Conservation (phyloP, 1,284 basidiomycete species). For the Pascua sp. region DNA sequence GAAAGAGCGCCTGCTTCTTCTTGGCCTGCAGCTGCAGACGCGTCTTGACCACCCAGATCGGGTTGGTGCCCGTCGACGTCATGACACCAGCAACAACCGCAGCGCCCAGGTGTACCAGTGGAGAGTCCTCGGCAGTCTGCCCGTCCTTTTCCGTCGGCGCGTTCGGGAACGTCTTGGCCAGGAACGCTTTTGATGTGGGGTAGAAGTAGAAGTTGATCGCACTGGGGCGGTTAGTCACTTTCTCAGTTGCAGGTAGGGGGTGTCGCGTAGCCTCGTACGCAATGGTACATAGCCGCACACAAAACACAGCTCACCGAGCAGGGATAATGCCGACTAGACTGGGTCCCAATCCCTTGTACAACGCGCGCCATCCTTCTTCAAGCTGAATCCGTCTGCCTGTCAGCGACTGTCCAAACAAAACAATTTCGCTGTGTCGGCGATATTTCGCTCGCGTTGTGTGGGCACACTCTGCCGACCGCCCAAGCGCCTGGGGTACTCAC, state of each 20-base stretch:
- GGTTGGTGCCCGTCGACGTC: conserved; percentile 93
- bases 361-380: conserved; percentile 82
- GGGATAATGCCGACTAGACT: conserved; percentile 93
- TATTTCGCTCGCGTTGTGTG: too few species aligned
- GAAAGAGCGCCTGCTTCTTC: conserved; percentile 23
- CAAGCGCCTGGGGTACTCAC: conserved; percentile 52
- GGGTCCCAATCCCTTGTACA: conserved; percentile 93
- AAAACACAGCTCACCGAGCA: conserved; percentile 58
- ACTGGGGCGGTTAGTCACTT: conserved; percentile 25
- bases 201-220: conserved; percentile 98
- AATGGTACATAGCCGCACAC: not conserved
- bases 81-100: conserved; percentile 76
- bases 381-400: conserved; percentile 71
- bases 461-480: too few species aligned
- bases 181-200: conserved; percentile 90
- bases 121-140: conserved; percentile 68
- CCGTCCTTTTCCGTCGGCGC: conserved; percentile 55
- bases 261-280: not conserved
- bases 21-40: conserved; percentile 65
- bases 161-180: conserved; percentile 67
- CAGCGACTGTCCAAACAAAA: not conserved
- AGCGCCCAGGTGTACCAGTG: conserved; percentile 77
- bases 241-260: not conserved
- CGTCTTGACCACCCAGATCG: conserved; percentile 97
- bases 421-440: too few species aligned